These are phyloP conservation scores for Peronosclerospora sorghi DNA, from an alignment of 352 stramenopile genomes.

Conservation along the genomic window DNA sequence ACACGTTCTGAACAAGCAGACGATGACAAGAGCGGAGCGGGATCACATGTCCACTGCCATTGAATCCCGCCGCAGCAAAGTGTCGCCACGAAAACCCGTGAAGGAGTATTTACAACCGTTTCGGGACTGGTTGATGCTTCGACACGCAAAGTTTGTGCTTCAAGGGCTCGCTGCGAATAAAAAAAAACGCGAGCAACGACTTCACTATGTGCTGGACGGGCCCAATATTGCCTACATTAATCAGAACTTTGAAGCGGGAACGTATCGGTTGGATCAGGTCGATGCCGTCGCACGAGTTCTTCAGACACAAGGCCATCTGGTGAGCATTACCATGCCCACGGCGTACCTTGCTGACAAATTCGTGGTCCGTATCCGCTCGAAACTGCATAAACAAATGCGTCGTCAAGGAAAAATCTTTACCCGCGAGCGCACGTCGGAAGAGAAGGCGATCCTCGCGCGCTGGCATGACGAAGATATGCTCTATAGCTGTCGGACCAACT, in stretches of 20 bases:
- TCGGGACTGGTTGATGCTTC: conserved; percentile 44
- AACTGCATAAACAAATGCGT: conserved; percentile 33
- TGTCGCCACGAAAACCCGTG: conserved; percentile 21
- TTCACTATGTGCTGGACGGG: conserved; percentile 90
- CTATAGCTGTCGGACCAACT: conserved; percentile 83
- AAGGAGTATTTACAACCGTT: conserved; percentile 56
- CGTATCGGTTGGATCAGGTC: conserved; percentile 93
- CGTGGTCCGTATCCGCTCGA: conserved; percentile 45
- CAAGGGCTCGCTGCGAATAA: conserved; percentile 13
- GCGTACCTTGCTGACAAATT: conserved; percentile 57
- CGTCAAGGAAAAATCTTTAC: conserved; percentile 37
- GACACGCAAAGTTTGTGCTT: conserved; percentile 19
- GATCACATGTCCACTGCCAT: conserved; percentile 41
- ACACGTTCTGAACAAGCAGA: conserved; percentile 31
- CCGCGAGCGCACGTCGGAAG: conserved; percentile 34
- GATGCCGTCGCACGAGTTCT: conserved; percentile 88
- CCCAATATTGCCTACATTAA: conserved; percentile 97
- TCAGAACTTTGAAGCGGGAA: conserved; percentile 89
- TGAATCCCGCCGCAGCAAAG: conserved; percentile 42
- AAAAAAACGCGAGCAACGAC: conserved; percentile 13
- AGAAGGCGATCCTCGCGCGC: conserved; percentile 47
- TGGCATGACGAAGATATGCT: conserved; percentile 78
- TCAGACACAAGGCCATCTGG: conserved; percentile 58
- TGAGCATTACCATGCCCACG: conserved; percentile 69
- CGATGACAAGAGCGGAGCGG: conserved; percentile 27